Conservation (phyloP, 352 stramenopile genomes). For the Globisporangium canariense region DNA sequence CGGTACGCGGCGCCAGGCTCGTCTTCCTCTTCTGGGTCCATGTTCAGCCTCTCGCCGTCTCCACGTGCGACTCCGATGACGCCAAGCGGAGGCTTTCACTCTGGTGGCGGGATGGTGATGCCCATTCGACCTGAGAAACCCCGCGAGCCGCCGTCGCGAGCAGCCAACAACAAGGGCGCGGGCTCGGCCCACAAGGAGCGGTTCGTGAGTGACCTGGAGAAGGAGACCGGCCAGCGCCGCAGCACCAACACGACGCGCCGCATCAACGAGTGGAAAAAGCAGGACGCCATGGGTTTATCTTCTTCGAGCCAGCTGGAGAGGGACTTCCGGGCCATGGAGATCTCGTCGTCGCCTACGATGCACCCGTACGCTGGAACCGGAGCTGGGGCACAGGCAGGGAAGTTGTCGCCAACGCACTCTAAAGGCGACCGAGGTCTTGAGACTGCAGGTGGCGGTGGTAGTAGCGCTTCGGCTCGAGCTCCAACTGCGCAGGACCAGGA, state of each 20-base stretch:
- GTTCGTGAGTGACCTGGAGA: slow-evolving; percentile 70
- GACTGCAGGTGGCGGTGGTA: background rate
- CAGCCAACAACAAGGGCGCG: slow-evolving; percentile 18
- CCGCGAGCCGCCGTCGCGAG: slow-evolving; percentile 19
- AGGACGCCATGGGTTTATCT: slow-evolving; percentile 26
- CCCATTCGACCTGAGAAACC: slow-evolving; percentile 59
- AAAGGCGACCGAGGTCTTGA: background rate
- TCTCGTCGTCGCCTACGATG: background rate
- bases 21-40: slow-evolving; percentile 2
- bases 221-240: slow-evolving; percentile 62
- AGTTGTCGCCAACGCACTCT: slow-evolving; percentile 15
- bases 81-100: background rate
- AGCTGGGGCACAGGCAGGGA: background rate
- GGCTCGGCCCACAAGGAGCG: slow-evolving; percentile 54
- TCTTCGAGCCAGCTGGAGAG: slow-evolving; percentile 42
- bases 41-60: slow-evolving; percentile 11
- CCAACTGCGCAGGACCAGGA: slow-evolving; percentile 36
- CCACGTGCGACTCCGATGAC: slow-evolving; percentile 13
- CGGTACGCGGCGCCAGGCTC: slow-evolving; percentile 15
- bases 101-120: slow-evolving; percentile 14
- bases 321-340: slow-evolving; percentile 41
- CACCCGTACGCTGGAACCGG: background rate
- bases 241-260: slow-evolving; percentile 26
- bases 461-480: background rate
- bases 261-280: slow-evolving; percentile 33